These are phyloP conservation scores for Furcasterigmium sp. DNA, from an alignment of 2,329 filamentous ascomycete species.

Conservation along the genomic window DNA sequence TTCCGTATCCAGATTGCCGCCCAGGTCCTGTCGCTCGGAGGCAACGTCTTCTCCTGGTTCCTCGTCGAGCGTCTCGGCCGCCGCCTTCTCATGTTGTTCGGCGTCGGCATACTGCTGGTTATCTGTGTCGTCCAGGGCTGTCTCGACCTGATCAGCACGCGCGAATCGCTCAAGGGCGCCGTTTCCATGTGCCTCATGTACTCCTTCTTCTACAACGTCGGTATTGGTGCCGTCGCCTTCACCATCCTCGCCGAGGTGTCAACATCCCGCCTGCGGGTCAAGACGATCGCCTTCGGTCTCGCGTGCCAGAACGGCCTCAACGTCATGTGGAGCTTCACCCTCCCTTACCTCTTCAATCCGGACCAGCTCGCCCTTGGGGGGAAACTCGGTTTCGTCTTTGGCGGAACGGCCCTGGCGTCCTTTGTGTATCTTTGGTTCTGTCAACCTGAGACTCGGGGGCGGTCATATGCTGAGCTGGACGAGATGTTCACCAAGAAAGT, in stretches of 20 bases:
- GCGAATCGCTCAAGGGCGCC: constrained; percentile 15
- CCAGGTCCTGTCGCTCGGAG: constrained; percentile 29
- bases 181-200: constrained; percentile 31
- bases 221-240: constrained; percentile 32
- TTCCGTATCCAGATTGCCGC: constrained; percentile 34
- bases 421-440: constrained; percentile 25
- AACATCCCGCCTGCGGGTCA: constrained; percentile 29
- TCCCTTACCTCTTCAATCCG: constrained; percentile 17
- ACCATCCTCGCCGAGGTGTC: constrained; percentile 30
- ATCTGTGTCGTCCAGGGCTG: constrained; percentile 33
- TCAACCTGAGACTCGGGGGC: constrained; percentile 26
- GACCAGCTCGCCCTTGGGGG: constrained; percentile 24
- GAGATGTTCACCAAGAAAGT: constrained; percentile 19
- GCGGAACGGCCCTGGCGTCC: constrained; percentile 22
- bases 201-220: constrained; percentile 31
- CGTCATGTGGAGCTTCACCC: constrained; percentile 9
- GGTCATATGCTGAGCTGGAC: constrained; percentile 19
- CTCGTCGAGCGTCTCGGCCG: constrained; percentile 31
- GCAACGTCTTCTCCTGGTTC: constrained; percentile 33
- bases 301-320: constrained; percentile 22
- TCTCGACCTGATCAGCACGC: neutral
- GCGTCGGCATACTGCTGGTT: constrained; percentile 25
- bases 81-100: constrained; percentile 27
- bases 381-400: constrained; percentile 35
- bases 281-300: constrained; percentile 32